Evolutionary conservation across 495 filamentous ascomycete species (phyloP).

Genomic region (Tuber borchii): DNA sequence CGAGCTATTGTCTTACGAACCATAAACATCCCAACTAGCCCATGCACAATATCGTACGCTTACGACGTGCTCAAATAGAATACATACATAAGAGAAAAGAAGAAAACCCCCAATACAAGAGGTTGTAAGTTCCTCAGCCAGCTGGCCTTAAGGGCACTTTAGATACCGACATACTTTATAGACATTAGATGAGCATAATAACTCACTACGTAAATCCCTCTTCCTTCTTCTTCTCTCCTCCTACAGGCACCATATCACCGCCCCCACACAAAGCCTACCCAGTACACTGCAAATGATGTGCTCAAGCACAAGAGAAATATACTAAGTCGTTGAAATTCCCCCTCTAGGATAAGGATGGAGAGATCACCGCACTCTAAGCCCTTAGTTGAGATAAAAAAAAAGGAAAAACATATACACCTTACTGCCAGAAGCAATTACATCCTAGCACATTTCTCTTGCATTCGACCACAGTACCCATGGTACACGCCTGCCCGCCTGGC

Average conservation of each 20-base stretch:
- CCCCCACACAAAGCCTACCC: neutral
- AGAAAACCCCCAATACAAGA: neutral
- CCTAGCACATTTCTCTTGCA: neutral
- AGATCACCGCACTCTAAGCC: neutral
- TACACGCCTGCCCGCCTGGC: neutral
- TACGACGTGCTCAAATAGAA: neutral
- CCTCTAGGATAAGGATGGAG: neutral
- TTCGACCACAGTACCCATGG: neutral
- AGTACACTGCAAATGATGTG: neutral
- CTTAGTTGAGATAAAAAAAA: neutral
- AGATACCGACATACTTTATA: neutral
- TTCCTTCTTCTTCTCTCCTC: neutral
- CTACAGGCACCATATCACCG: neutral
- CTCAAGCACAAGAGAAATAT: neutral
- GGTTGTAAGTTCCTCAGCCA: neutral
- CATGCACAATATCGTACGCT: neutral
- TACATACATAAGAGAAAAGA: neutral
- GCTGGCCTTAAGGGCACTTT: neutral
- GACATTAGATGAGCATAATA: neutral
- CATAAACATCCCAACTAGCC: neutral
- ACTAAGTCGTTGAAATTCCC: neutral
- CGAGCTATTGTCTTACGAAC: neutral
- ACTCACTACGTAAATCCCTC: neutral
- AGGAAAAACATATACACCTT: neutral
- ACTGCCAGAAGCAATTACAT: neutral